Evolutionary conservation across 352 stramenopile genomes (phyloP).

Genomic region (Phytophthora palmivora): DNA sequence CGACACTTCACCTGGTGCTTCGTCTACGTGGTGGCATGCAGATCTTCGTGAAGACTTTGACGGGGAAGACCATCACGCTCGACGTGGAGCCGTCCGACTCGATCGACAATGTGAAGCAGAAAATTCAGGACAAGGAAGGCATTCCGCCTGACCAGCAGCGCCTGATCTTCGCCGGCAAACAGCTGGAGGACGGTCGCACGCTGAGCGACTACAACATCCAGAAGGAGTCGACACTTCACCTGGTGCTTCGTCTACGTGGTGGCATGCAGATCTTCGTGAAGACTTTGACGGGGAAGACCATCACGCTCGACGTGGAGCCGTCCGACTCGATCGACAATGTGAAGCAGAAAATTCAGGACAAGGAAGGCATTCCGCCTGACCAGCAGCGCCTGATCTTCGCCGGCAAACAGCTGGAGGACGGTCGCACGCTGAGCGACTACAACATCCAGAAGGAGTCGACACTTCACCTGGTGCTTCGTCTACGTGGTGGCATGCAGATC

Average conservation of each 20-base stretch:
- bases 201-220: conserved; percentile 95
- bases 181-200: conserved; percentile 94
- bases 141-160: not conserved
- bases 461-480: too few species aligned
- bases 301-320: too few species aligned
- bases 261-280: too few species aligned
- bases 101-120: not conserved
- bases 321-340: too few species aligned
- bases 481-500: too few species aligned
- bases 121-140: not conserved
- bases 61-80: not conserved
- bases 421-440: conserved; percentile 90
- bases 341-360: too few species aligned
- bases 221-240: conserved; percentile 92
- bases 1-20: conserved; percentile 34
- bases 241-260: conserved; percentile 14
- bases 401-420: conserved; percentile 95
- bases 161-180: conserved; percentile 94
- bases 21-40: conserved; percentile 16
- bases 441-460: too few species aligned
- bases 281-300: too few species aligned
- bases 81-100: not conserved
- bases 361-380: too few species aligned
- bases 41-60: not conserved
- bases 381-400: conserved; percentile 83